Conservation (phyloP, 2,329 filamentous ascomycete genomes). For the Venturia pyrina region DNA sequence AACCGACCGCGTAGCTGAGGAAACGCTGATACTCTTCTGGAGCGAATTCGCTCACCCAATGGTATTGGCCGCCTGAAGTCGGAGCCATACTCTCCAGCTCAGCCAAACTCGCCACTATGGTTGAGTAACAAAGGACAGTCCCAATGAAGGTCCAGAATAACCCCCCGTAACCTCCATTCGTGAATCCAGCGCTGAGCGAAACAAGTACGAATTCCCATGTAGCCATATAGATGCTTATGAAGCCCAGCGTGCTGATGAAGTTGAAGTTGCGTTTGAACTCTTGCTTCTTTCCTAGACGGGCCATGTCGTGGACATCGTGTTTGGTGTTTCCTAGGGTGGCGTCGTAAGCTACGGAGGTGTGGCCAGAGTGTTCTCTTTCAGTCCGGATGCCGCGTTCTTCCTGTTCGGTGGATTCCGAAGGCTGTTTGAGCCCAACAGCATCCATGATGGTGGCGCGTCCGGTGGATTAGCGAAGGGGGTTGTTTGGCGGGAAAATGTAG, state of each 20-base stretch:
- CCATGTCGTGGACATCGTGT: conserved; percentile 10
- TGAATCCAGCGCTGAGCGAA: conserved; percentile 8
- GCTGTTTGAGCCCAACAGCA: background rate
- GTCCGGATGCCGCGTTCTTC: background rate
- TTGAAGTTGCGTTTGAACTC: conserved; percentile 12
- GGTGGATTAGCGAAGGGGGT: background rate
- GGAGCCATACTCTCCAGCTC: conserved; percentile 15
- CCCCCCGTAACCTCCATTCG: conserved; percentile 13
- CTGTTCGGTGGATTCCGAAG: background rate
- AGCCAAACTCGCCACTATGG: conserved; percentile 11
- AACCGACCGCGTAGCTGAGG: conserved; percentile 14
- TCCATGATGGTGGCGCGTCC: background rate
- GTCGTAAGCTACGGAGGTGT: background rate
- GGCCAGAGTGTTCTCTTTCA: background rate
- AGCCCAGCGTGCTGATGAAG: conserved; percentile 12
- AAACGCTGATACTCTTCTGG: conserved; percentile 11
- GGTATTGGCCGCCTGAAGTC: conserved; percentile 25
- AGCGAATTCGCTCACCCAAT: conserved; percentile 20
- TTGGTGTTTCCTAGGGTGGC: conserved; percentile 12
- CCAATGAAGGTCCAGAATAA: conserved; percentile 12
- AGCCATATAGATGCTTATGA: conserved; percentile 11
- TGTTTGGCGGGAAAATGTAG: background rate
- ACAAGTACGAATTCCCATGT: conserved; percentile 13
- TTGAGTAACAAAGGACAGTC: background rate
- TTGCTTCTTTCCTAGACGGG: conserved; percentile 9